Evolutionary conservation across 164 flowering plant species (phyloP).

Genomic region (Vitis labrusca): DNA sequence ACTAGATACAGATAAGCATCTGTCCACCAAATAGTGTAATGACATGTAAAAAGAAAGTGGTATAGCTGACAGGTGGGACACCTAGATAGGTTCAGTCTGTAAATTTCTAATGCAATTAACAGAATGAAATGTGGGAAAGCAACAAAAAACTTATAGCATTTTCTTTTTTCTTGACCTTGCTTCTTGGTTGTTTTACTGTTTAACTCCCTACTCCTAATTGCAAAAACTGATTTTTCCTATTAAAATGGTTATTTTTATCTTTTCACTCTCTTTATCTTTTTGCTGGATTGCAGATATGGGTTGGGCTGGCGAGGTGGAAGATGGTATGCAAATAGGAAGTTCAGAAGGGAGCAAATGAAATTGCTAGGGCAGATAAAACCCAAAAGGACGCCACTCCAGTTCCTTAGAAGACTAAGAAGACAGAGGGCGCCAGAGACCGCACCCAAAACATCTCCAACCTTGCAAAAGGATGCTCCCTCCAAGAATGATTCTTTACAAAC

Average conservation of each 20-base stretch:
- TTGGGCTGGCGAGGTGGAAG: constrained; percentile 95
- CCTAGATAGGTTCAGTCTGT: no score
- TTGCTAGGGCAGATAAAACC: constrained; percentile 34
- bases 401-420: constrained; percentile 42
- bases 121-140: background rate
- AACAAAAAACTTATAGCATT: no score
- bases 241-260: background rate
- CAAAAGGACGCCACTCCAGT: constrained; percentile 37
- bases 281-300: constrained; percentile 28
- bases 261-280: background rate
- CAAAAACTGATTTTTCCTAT: background rate
- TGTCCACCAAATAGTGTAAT: no score
- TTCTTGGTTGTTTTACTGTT: background rate
- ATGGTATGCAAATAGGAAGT: constrained; percentile 78
- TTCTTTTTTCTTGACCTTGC: no score
- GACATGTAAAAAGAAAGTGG: no score
- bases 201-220: background rate
- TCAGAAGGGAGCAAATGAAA: constrained; percentile 53
- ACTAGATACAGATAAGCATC: no score
- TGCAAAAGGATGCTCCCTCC: constrained; percentile 12
- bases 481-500: no score
- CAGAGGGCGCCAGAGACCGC: constrained; percentile 22
- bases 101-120: background rate
- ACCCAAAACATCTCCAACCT: constrained; percentile 26
- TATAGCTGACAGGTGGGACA: no score